phyloP scores from a whole-genome alignment of 306 rosid species.

The Sesbania bispinosa region DNA sequence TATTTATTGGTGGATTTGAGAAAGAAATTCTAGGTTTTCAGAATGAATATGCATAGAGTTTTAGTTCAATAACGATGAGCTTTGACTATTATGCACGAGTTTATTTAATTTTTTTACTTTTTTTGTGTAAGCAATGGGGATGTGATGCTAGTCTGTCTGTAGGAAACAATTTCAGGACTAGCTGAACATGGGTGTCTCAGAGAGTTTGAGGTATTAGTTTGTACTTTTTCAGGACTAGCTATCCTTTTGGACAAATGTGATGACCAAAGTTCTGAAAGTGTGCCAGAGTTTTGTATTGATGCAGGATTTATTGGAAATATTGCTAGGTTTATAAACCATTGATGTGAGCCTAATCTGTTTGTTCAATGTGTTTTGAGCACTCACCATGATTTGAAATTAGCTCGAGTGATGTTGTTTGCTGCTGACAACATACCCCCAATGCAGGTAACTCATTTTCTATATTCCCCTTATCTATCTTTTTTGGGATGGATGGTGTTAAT shows the following conservation, averaged over 20 bases:
- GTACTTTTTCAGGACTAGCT: too few relatives aligned
- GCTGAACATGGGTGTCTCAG: too few relatives aligned
- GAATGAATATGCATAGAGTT: too few relatives aligned
- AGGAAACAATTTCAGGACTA: too few relatives aligned
- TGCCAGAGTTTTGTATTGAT: slow-evolving; percentile 86
- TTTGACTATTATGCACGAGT: too few relatives aligned
- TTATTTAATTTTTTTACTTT: too few relatives aligned
- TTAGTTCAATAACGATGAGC: too few relatives aligned
- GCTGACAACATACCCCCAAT: slow-evolving; percentile 95
- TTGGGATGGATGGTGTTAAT: not conserved
- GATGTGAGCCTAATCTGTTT: slow-evolving; percentile 93
- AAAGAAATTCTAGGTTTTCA: too few relatives aligned
- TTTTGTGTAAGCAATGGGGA: too few relatives aligned
- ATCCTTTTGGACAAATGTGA: slow-evolving; percentile 51
- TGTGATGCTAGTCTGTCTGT: too few relatives aligned
- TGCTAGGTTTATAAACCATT: slow-evolving; percentile 89
- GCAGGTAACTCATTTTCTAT: slow-evolving; percentile 58
- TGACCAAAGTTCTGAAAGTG: slow-evolving; percentile 54
- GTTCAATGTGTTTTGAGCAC: slow-evolving; percentile 94
- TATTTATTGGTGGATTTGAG: too few relatives aligned
- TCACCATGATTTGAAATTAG: slow-evolving; percentile 75
- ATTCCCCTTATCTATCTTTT: not conserved
- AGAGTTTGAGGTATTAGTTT: too few relatives aligned
- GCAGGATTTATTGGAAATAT: slow-evolving; percentile 83
- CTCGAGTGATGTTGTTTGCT: slow-evolving; percentile 88